phyloP scores from a whole-genome alignment of 352 stramenopile genomes.

The Globisporangium radiosum region DNA sequence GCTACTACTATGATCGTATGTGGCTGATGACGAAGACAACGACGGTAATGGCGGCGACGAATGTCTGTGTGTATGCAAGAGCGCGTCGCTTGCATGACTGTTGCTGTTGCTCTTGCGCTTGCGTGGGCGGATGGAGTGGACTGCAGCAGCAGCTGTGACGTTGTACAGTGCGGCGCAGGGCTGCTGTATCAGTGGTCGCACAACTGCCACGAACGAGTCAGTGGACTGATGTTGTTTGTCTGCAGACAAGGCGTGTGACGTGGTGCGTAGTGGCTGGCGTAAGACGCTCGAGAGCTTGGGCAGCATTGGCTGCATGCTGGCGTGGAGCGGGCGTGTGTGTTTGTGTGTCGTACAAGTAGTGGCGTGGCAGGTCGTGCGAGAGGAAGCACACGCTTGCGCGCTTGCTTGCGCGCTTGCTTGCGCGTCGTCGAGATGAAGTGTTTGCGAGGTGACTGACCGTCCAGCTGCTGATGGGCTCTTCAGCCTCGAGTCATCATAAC shows the following conservation, averaged over 20 bases:
- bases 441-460: too few relatives aligned
- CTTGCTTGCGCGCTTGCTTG: too few relatives aligned
- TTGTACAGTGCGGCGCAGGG: too few relatives aligned
- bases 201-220: neutral
- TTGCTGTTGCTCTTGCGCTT: conserved; percentile 8
- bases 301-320: conserved; percentile 10
- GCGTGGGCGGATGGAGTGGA: neutral
- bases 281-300: conserved; percentile 26
- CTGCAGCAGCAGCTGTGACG: neutral
- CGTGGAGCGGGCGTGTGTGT: too few relatives aligned
- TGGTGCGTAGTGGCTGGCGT: conserved; percentile 1
- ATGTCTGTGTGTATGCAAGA: neutral
- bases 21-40: neutral
- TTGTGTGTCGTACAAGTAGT: too few relatives aligned
- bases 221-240: neutral
- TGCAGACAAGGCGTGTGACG: neutral
- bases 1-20: conserved; percentile 2
- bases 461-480: too few relatives aligned
- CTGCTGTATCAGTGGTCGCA: neutral
- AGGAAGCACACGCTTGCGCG: too few relatives aligned
- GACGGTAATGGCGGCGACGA: neutral
- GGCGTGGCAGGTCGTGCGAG: too few relatives aligned
- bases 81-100: neutral
- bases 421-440: too few relatives aligned
- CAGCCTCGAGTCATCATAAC: too few relatives aligned